Percentiles rank a stretch among this genome's conserved stretches.
These are phyloP conservation scores for Daldinia eschscholtzii DNA, from an alignment of 2,329 filamentous ascomycete genomes.

Conservation along the genomic window DNA sequence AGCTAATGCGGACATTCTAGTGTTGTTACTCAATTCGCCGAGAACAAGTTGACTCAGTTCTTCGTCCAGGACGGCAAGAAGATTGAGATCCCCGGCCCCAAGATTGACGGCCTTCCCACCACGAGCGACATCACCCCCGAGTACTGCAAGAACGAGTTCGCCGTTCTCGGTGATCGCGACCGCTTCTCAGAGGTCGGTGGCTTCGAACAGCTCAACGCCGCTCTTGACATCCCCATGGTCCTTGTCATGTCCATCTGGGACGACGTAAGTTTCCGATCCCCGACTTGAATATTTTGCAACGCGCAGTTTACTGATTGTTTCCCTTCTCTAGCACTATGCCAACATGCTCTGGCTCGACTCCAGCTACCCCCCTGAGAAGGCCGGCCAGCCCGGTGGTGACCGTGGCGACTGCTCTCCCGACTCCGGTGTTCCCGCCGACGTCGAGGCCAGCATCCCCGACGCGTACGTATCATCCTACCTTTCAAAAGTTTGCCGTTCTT, in stretches of 20 bases:
- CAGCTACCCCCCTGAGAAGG: slow-evolving; percentile 59
- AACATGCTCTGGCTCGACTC: slow-evolving; percentile 73
- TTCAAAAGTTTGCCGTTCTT: neutral
- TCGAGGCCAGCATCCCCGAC: slow-evolving; percentile 58
- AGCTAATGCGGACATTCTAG: slow-evolving; percentile 31
- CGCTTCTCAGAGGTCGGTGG: slow-evolving; percentile 67
- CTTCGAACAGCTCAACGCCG: slow-evolving; percentile 63
- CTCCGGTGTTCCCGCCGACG: slow-evolving; percentile 61
- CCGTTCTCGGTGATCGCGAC: slow-evolving; percentile 64
- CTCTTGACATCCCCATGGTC: slow-evolving; percentile 69
- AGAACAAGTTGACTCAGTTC: slow-evolving; percentile 64
- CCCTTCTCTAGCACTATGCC: slow-evolving; percentile 58
- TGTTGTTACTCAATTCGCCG: slow-evolving; percentile 69
- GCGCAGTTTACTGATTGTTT: slow-evolving; percentile 23
- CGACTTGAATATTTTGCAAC: neutral
- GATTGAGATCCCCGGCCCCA: slow-evolving; percentile 56
- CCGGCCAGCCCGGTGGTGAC: slow-evolving; percentile 58
- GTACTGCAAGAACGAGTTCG: slow-evolving; percentile 68
- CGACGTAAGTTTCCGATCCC: slow-evolving; percentile 56
- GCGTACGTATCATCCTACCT: slow-evolving; percentile 48
- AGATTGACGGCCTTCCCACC: slow-evolving; percentile 48
- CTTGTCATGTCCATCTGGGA: slow-evolving; percentile 73
- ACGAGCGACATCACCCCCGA: slow-evolving; percentile 61
- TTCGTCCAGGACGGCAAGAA: slow-evolving; percentile 71
- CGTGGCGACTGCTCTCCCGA: slow-evolving; percentile 63